Percentiles rank a stretch among this genome's conserved stretches.
Evolutionary conservation across 352 stramenopile genomes (phyloP).

Genomic region (Phytophthora idaei): DNA sequence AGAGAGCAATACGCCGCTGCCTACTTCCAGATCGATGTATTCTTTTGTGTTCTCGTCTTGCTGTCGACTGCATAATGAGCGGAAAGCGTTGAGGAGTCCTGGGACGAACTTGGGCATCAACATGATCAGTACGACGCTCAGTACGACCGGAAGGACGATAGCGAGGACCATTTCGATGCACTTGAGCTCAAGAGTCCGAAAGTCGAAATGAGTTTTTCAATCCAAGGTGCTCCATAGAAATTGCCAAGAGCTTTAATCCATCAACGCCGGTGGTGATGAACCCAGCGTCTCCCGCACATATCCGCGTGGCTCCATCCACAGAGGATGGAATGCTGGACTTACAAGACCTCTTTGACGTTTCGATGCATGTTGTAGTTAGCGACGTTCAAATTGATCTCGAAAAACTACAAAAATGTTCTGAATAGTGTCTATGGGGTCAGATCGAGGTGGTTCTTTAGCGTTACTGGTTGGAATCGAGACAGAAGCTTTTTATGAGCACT

Average conservation of each 20-base stretch:
- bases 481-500: neutral
- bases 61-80: slow-evolving; percentile 10
- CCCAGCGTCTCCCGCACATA: slow-evolving; percentile 1
- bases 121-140: slow-evolving; percentile 38
- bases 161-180: slow-evolving; percentile 17
- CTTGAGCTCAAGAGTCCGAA: slow-evolving; percentile 16
- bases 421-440: neutral
- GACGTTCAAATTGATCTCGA: neutral
- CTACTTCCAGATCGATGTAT: slow-evolving; percentile 31
- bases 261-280: neutral
- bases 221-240: slow-evolving; percentile 12
- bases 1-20: slow-evolving; percentile 12
- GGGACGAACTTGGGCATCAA: slow-evolving; percentile 48
- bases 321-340: slow-evolving; percentile 21
- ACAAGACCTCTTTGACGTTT: slow-evolving; percentile 14
- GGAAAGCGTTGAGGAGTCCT: slow-evolving; percentile 5
- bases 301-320: slow-evolving; percentile 2
- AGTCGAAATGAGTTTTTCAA: slow-evolving; percentile 21
- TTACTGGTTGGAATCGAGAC: neutral
- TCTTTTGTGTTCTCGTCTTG: slow-evolving; percentile 17
- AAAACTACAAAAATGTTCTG: neutral
- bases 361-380: neutral
- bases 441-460: neutral
- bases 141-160: slow-evolving; percentile 32
- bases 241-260: slow-evolving; percentile 5